These are phyloP conservation scores for Fusarium nisikadoi DNA, from an alignment of 2,329 filamentous ascomycete species.

Conservation along the genomic window DNA sequence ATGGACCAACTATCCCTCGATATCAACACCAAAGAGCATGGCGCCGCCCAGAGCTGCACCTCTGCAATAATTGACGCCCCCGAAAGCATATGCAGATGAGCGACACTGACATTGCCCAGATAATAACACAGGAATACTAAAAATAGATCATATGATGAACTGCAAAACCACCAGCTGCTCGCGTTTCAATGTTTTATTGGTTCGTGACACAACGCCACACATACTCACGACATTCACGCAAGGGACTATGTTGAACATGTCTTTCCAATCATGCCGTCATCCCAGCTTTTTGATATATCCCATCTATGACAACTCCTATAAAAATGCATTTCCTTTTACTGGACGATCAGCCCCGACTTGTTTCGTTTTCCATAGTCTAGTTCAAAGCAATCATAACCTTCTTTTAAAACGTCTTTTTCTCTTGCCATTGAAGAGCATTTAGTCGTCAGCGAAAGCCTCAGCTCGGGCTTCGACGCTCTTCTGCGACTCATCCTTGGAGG, in stretches of 20 bases:
- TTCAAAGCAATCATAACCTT: conserved; percentile 20
- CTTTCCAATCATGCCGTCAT: conserved; percentile 5
- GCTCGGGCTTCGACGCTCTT: conserved; percentile 52
- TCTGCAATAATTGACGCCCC: not conserved
- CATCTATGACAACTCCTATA: conserved; percentile 36
- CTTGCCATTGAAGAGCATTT: not conserved
- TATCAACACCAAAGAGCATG: not conserved
- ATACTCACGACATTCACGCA: conserved; percentile 1
- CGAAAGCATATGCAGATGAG: not conserved
- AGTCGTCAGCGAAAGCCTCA: conserved; percentile 56
- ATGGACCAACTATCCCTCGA: not conserved
- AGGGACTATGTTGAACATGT: not conserved
- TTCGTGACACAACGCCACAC: not conserved
- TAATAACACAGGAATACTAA: not conserved
- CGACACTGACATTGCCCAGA: not conserved
- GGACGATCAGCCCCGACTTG: not conserved
- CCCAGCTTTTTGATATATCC: conserved; percentile 30
- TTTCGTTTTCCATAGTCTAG: conserved; percentile 31
- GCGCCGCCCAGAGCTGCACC: not conserved
- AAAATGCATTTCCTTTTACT: conserved; percentile 30
- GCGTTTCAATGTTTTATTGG: not conserved
- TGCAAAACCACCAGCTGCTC: not conserved
- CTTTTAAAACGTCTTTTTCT: not conserved
- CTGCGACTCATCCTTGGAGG: conserved; percentile 51
- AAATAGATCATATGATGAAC: not conserved